Evolutionary conservation across 108 stramenopile species (phyloP).

Genomic region (Parietichytrium sp.): DNA sequence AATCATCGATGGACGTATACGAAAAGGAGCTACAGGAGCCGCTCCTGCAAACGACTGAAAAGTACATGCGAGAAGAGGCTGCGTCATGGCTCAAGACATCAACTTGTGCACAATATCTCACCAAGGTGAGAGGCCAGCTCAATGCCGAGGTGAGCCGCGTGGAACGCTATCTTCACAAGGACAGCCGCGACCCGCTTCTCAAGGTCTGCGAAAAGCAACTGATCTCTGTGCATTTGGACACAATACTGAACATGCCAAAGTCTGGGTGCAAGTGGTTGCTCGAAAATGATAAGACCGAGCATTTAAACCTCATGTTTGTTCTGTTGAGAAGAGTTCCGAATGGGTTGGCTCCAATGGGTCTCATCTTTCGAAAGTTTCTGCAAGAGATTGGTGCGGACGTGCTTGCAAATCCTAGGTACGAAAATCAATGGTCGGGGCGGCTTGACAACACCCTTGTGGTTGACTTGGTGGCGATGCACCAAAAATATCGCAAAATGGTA

Average conservation of each 20-base stretch:
- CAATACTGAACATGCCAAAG: constrained; percentile 89
- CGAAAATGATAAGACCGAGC: constrained; percentile 88
- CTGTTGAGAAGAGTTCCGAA: background rate
- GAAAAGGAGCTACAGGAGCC: constrained; percentile 82
- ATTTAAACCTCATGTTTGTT: constrained; percentile 66
- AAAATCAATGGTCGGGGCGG: constrained; percentile 63
- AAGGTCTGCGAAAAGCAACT: constrained; percentile 89
- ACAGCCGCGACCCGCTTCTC: constrained; percentile 82
- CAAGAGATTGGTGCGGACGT: constrained; percentile 72
- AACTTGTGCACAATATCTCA: constrained; percentile 90
- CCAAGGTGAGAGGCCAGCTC: constrained; percentile 90
- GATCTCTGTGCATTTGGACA: constrained; percentile 81
- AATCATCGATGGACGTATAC: constrained; percentile 86
- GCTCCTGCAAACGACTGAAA: constrained; percentile 76
- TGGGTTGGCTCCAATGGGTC: background rate
- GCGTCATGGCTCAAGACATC: constrained; percentile 90
- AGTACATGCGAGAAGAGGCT: constrained; percentile 83
- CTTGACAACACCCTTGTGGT: constrained; percentile 2
- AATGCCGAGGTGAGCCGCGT: constrained; percentile 82
- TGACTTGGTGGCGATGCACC: constrained; percentile 68
- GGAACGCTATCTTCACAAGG: constrained; percentile 80
- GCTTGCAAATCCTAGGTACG: constrained; percentile 76
- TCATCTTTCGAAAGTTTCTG: constrained; percentile 18
- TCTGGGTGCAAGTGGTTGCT: constrained; percentile 89
- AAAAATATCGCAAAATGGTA: constrained; percentile 90